These are phyloP conservation scores for Xerocomellus chrysenteron DNA, from an alignment of 768 basidiomycete genomes.

Conservation along the genomic window DNA sequence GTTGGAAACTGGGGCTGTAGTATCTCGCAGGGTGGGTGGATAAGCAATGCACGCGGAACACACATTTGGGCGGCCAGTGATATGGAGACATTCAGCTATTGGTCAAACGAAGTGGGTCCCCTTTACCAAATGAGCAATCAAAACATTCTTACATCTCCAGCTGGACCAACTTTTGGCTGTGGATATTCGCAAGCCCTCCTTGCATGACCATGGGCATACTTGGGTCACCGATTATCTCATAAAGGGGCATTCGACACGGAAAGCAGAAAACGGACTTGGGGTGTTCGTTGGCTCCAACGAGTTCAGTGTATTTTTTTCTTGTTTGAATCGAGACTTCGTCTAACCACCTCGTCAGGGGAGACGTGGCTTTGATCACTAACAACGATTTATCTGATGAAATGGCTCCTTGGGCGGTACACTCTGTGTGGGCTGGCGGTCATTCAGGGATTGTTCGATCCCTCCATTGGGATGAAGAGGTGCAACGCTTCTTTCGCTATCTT, in stretches of 20 bases:
- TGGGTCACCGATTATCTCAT: slow-evolving; percentile 85
- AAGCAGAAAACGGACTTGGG: slow-evolving; percentile 35
- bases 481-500: background rate
- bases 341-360: slow-evolving; percentile 43
- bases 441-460: slow-evolving; percentile 55
- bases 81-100: slow-evolving; percentile 91
- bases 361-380: slow-evolving; percentile 54
- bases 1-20: slow-evolving; percentile 89
- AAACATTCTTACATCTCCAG: slow-evolving; percentile 34
- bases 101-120: slow-evolving; percentile 64
- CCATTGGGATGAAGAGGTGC: slow-evolving; percentile 55
- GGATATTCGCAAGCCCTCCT: slow-evolving; percentile 65
- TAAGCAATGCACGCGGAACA: slow-evolving; percentile 34
- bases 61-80: slow-evolving; percentile 85
- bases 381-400: slow-evolving; percentile 36
- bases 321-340: background rate
- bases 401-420: slow-evolving; percentile 49
- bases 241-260: slow-evolving; percentile 39
- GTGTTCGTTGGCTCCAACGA: slow-evolving; percentile 76
- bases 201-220: slow-evolving; percentile 53
- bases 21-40: slow-evolving; percentile 75
- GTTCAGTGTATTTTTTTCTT: slow-evolving; percentile 36
- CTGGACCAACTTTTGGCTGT: slow-evolving; percentile 55
- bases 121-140: background rate
- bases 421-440: slow-evolving; percentile 56